These are phyloP conservation scores for Cadophora sp. DNA, from an alignment of 2,329 filamentous ascomycete genomes.

Conservation along the genomic window DNA sequence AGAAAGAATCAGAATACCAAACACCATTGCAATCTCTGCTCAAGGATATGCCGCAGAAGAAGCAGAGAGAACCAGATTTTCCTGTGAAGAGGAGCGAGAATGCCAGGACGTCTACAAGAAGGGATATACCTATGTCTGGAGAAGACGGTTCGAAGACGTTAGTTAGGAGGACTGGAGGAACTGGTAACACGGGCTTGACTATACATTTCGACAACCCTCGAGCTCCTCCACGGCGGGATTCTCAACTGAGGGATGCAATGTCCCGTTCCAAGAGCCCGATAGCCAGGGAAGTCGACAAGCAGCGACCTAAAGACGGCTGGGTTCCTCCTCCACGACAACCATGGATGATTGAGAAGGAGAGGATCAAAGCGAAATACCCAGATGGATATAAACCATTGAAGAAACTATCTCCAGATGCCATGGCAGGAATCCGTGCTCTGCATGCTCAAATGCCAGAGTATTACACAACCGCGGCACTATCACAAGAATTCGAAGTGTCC, in stretches of 20 bases:
- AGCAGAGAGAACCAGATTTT: not conserved
- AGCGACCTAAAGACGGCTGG: slow-evolving; percentile 26
- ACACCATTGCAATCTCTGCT: slow-evolving; percentile 21
- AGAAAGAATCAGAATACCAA: slow-evolving; percentile 11
- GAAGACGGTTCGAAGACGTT: not conserved
- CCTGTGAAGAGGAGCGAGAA: not conserved
- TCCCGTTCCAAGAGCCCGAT: not conserved
- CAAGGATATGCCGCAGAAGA: slow-evolving; percentile 19
- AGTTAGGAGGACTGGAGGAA: slow-evolving; percentile 10
- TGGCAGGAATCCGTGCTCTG: slow-evolving; percentile 87
- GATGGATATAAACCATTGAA: slow-evolving; percentile 85
- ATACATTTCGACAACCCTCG: slow-evolving; percentile 25
- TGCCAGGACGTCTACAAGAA: slow-evolving; percentile 5
- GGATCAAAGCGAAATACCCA: slow-evolving; percentile 78
- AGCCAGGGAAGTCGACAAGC: not conserved
- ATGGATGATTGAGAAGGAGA: slow-evolving; percentile 81
- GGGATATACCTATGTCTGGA: slow-evolving; percentile 7
- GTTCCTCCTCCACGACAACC: slow-evolving; percentile 47
- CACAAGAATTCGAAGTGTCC: slow-evolving; percentile 83
- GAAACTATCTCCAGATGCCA: slow-evolving; percentile 86
- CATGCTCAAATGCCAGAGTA: slow-evolving; percentile 77
- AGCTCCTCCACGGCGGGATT: not conserved
- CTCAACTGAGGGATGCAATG: not conserved
- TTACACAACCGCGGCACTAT: slow-evolving; percentile 77
- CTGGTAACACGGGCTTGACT: slow-evolving; percentile 18